phyloP scores from a whole-genome alignment of 1,284 basidiomycete genomes.

The Trichosporon coremiiforme region DNA sequence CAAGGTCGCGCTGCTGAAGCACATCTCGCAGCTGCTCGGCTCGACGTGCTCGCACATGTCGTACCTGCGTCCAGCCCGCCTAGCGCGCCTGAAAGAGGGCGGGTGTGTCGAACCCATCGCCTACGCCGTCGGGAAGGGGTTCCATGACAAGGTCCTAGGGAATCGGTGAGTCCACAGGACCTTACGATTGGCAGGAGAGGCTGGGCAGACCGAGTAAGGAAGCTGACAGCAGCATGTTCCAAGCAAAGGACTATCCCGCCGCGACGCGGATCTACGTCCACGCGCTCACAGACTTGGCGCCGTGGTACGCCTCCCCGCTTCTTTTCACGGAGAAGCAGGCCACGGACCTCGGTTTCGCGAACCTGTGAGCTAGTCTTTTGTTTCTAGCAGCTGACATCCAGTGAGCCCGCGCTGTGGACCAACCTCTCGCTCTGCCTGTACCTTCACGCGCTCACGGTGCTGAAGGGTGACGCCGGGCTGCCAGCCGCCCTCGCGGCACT shows the following conservation, averaged over 20 bases:
- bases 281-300: background rate
- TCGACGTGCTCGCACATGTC: background rate
- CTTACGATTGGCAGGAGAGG: background rate
- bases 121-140: background rate
- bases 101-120: background rate
- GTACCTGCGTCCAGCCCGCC: background rate
- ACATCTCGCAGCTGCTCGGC: background rate
- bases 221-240: background rate
- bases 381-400: background rate
- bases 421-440: conserved; percentile 1
- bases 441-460: background rate
- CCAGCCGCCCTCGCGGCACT: background rate
- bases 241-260: background rate
- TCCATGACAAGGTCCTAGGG: background rate
- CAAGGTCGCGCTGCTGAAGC: background rate
- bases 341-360: background rate
- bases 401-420: background rate
- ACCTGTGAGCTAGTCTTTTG: background rate
- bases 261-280: background rate
- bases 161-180: background rate
- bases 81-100: background rate
- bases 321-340: background rate
- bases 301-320: background rate
- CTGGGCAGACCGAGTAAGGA: background rate
- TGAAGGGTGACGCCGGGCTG: background rate